These are phyloP conservation scores for Aphanomyces cochlioides DNA, from an alignment of 352 stramenopile species.

Conservation along the genomic window DNA sequence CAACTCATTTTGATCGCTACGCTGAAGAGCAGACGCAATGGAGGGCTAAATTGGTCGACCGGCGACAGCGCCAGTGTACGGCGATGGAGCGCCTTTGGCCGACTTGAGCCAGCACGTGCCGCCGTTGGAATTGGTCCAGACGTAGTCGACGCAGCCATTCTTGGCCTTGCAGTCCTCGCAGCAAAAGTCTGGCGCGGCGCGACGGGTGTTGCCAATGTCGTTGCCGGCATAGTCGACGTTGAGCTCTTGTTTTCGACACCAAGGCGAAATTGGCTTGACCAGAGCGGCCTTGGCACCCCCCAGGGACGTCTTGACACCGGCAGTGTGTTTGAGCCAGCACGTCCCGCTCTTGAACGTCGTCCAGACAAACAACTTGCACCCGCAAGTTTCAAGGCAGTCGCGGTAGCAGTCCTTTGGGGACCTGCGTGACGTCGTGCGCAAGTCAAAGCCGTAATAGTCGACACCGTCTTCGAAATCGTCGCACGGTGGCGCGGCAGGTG, in stretches of 20 bases:
- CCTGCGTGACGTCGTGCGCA: not conserved
- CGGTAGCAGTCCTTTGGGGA: not conserved
- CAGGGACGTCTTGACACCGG: not conserved
- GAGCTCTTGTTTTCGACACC: not conserved
- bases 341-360: not conserved
- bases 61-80: not conserved
- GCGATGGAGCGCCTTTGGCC: not conserved
- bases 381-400: not conserved
- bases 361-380: conserved; percentile 23
- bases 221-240: conserved; percentile 3
- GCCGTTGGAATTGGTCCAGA: conserved; percentile 13
- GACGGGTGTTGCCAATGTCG: not conserved
- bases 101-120: conserved; percentile 21
- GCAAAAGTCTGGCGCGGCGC: not conserved
- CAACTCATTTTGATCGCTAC: too few relatives aligned
- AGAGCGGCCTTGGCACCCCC: too few relatives aligned
- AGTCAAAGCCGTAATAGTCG: not conserved
- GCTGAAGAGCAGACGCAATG: too few relatives aligned
- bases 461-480: not conserved
- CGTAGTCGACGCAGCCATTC: not conserved
- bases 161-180: too few relatives aligned
- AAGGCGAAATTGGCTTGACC: not conserved
- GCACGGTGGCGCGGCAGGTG: not conserved
- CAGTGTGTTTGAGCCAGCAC: conserved; percentile 9
- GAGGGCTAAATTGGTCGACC: too few relatives aligned